A percentile compares a stretch with the other conserved stretches of the same genome.
phyloP scores from a whole-genome alignment of 768 basidiomycete species.

The Baorangia bicolor region DNA sequence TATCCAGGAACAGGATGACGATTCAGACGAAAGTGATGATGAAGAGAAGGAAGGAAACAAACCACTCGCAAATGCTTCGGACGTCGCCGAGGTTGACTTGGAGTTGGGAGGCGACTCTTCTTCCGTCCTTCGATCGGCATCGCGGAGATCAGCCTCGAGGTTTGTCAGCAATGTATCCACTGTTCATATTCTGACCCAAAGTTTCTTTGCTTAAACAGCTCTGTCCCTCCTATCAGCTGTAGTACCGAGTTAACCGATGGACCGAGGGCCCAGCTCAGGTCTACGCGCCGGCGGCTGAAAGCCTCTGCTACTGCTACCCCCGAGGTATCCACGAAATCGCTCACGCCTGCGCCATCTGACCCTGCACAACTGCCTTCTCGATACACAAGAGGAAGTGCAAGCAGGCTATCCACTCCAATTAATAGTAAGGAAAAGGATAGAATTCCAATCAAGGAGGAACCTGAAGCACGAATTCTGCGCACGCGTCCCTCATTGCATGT shows the following conservation, averaged over 20 bases:
- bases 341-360: constrained; percentile 34
- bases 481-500: constrained; percentile 42
- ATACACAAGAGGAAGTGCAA: constrained; percentile 31
- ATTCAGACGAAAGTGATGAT: constrained; percentile 62
- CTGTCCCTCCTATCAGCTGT: constrained; percentile 27
- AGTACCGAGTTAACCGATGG: constrained; percentile 29
- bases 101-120: constrained; percentile 40
- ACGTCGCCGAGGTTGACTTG: constrained; percentile 52
- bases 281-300: constrained; percentile 59
- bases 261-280: constrained; percentile 42
- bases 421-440: constrained; percentile 40
- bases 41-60: constrained; percentile 48
- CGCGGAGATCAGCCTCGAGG: constrained; percentile 28
- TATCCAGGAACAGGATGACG: constrained; percentile 54
- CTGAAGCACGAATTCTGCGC: constrained; percentile 52
- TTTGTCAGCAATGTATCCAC: constrained; percentile 13
- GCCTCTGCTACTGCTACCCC: constrained; percentile 43
- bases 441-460: constrained; percentile 45
- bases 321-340: constrained; percentile 43
- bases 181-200: constrained; percentile 13
- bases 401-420: constrained; percentile 32
- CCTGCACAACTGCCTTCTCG: constrained; percentile 27
- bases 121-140: constrained; percentile 22
- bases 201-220: constrained; percentile 14
- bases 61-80: constrained; percentile 46